Percentiles rank a stretch among this genome's conserved stretches.
Evolutionary conservation across 1,139 yeast species (phyloP).

Genomic region (Kluyveromyces sp.): DNA sequence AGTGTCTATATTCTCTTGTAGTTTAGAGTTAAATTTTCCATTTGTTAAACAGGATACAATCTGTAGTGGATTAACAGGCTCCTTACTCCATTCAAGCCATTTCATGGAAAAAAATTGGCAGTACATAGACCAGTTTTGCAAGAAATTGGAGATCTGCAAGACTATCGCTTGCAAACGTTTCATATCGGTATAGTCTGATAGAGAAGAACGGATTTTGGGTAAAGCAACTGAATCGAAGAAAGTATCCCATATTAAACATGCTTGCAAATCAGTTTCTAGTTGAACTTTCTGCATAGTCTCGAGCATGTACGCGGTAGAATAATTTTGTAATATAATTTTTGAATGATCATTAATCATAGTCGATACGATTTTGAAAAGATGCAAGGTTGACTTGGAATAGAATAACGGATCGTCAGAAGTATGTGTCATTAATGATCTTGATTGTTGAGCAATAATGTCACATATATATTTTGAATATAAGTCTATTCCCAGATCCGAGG

Average conservation of each 20-base stretch:
- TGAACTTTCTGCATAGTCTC: conserved; percentile 69
- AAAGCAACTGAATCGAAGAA: conserved; percentile 33
- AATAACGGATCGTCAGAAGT: conserved; percentile 33
- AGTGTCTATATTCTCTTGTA: conserved; percentile 48
- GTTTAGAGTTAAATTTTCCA: conserved; percentile 58
- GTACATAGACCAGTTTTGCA: conserved; percentile 84
- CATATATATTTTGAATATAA: conserved; percentile 83
- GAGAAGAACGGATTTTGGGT: background rate
- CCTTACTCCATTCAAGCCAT: conserved; percentile 42
- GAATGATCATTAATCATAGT: conserved; percentile 82
- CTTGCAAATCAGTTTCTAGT: conserved; percentile 83
- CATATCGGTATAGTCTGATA: conserved; percentile 2
- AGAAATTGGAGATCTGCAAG: conserved; percentile 61
- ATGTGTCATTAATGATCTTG: conserved; percentile 39
- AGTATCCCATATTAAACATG: conserved; percentile 80
- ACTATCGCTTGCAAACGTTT: conserved; percentile 30
- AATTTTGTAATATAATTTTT: conserved; percentile 63
- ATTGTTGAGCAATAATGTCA: conserved; percentile 72
- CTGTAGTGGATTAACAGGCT: conserved; percentile 18
- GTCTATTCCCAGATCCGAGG: conserved; percentile 62
- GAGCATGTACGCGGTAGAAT: conserved; percentile 58
- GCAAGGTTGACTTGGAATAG: conserved; percentile 64
- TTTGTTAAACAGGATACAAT: conserved; percentile 49
- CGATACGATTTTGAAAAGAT: conserved; percentile 78
- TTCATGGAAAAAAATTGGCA: conserved; percentile 64